These are phyloP conservation scores for Leccinum uliginosum DNA, from an alignment of 768 basidiomycete genomes.

Conservation along the genomic window DNA sequence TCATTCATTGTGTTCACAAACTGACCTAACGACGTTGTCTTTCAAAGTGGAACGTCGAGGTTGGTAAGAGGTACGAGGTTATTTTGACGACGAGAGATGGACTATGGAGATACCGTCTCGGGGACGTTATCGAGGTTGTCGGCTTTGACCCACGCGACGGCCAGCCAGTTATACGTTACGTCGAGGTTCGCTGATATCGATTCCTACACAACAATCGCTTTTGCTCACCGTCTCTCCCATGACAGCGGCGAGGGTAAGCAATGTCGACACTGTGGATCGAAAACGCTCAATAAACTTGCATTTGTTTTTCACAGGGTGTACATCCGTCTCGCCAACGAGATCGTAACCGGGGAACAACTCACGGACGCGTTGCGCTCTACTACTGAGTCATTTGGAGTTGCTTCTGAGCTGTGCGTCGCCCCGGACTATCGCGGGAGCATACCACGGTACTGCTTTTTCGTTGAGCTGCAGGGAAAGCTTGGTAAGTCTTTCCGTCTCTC, in stretches of 20 bases:
- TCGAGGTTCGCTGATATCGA: constrained; percentile 13
- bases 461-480: constrained; percentile 10
- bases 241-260: constrained; percentile 22
- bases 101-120: constrained; percentile 22
- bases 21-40: no score
- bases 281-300: background rate
- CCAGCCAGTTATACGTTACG: constrained; percentile 19
- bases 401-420: constrained; percentile 22
- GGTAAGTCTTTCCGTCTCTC: constrained; percentile 2
- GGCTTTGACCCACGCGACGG: constrained; percentile 23
- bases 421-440: constrained; percentile 15
- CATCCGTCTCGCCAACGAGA: constrained; percentile 22
- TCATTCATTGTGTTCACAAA: no score
- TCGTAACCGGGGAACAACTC: constrained; percentile 21
- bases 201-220: background rate
- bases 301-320: constrained; percentile 1
- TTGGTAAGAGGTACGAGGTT: constrained; percentile 17
- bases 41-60: constrained; percentile 19
- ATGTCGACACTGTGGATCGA: background rate
- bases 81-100: constrained; percentile 24
- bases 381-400: constrained; percentile 12
- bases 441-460: constrained; percentile 19
- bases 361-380: constrained; percentile 12
- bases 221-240: background rate
- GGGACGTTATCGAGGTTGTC: constrained; percentile 18